Evolutionary conservation across 2,329 filamentous ascomycete genomes (phyloP).

Genomic region (Drechslerella coelobrocha): DNA sequence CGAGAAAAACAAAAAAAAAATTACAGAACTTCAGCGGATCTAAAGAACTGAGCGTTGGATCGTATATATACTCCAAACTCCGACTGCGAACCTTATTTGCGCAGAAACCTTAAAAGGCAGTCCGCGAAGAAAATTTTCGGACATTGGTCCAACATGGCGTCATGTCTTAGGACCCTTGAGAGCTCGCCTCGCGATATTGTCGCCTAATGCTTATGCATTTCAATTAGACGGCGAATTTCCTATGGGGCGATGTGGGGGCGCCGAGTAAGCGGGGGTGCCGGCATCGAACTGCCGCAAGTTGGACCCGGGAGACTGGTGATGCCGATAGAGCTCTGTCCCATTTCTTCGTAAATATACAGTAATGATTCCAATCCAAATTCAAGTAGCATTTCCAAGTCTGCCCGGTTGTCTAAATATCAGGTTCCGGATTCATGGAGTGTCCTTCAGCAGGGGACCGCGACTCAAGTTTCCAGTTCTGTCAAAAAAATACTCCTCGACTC

Average conservation of each 20-base stretch:
- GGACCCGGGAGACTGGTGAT: conserved; percentile 8
- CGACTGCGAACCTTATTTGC: conserved; percentile 25
- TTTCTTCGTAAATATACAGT: conserved; percentile 29
- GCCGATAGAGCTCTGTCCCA: conserved; percentile 21
- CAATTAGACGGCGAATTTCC: conserved; percentile 23
- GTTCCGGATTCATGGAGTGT: neutral
- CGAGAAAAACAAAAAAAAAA: conserved; percentile 8
- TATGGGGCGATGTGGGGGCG: conserved; percentile 20
- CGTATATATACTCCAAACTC: conserved; percentile 6
- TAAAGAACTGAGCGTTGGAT: neutral
- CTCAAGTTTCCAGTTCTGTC: neutral
- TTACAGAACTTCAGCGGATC: too few species aligned
- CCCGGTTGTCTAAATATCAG: too few species aligned
- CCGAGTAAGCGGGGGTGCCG: conserved; percentile 5
- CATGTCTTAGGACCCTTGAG: conserved; percentile 30
- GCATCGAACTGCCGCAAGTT: conserved; percentile 15
- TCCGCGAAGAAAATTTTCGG: conserved; percentile 27
- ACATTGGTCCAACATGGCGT: conserved; percentile 15
- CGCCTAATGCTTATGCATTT: conserved; percentile 34
- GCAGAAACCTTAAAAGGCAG: conserved; percentile 18
- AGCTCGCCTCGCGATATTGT: conserved; percentile 37
- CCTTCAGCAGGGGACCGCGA: neutral
- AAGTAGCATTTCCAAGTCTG: neutral
- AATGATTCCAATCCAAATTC: neutral
- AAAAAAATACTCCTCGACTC: neutral